Evolutionary conservation across 1,139 yeast species (phyloP).

Genomic region (Eremothecium sinecaudum): DNA sequence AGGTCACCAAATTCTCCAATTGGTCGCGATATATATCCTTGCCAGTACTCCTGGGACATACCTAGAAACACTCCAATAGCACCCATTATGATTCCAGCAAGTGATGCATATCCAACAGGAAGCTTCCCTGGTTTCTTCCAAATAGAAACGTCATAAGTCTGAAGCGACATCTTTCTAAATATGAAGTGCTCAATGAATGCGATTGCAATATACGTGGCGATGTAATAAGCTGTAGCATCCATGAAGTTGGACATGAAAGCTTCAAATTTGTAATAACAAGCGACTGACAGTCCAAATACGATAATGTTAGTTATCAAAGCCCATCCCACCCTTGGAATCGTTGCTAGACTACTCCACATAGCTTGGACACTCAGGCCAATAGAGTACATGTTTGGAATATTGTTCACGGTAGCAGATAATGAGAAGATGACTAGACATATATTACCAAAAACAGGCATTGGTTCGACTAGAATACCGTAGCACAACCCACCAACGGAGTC

Average conservation of each 20-base stretch:
- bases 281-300: constrained; percentile 78
- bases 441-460: constrained; percentile 81
- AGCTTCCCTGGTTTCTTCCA: constrained; percentile 48
- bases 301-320: constrained; percentile 65
- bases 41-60: constrained; percentile 78
- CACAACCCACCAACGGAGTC: constrained; percentile 72
- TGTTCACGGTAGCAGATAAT: constrained; percentile 78
- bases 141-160: constrained; percentile 53
- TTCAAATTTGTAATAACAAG: constrained; percentile 69
- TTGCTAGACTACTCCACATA: constrained; percentile 60
- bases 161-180: constrained; percentile 48
- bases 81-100: constrained; percentile 71
- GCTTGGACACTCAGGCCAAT: constrained; percentile 80
- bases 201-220: constrained; percentile 74
- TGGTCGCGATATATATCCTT: constrained; percentile 52
- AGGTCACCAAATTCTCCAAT: constrained; percentile 71
- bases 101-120: constrained; percentile 73
- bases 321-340: constrained; percentile 77
- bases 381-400: constrained; percentile 88
- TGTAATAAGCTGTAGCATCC: constrained; percentile 85
- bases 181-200: constrained; percentile 69
- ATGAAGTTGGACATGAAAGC: constrained; percentile 73
- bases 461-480: constrained; percentile 64
- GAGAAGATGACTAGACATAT: constrained; percentile 80
- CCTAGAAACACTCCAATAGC: constrained; percentile 79